A percentile compares a stretch with the other conserved stretches of the same genome.
These are phyloP conservation scores for Anthracocystis panici-leucophaei DNA, from an alignment of 1,284 basidiomycete species.

Conservation along the genomic window DNA sequence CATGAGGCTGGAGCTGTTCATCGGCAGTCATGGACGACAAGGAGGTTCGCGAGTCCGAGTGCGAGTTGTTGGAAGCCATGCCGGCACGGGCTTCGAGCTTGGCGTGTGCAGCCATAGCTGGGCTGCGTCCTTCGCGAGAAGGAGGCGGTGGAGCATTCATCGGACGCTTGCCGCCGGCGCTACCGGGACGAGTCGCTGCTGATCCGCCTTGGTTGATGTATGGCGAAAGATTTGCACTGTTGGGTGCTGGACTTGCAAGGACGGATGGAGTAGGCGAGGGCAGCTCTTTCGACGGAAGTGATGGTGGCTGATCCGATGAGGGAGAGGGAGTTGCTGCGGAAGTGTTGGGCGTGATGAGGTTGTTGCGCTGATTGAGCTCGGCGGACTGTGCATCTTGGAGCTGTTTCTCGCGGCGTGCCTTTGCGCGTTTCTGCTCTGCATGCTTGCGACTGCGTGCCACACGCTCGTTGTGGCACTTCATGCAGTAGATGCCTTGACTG, in stretches of 20 bases:
- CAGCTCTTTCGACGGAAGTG: conserved; percentile 26
- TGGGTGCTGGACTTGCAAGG: conserved; percentile 28
- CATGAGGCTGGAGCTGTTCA: conserved; percentile 9
- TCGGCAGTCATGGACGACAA: conserved; percentile 23
- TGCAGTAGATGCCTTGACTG: conserved; percentile 97
- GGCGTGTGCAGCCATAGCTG: conserved; percentile 21
- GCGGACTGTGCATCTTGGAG: conserved; percentile 29
- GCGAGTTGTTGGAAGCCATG: conserved; percentile 17
- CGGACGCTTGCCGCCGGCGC: conserved; percentile 37
- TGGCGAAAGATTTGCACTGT: conserved; percentile 29
- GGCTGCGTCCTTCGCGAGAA: conserved; percentile 38
- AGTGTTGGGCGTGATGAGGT: background rate
- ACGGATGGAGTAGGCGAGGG: conserved; percentile 19
- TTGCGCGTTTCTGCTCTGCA: conserved; percentile 76
- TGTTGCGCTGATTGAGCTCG: conserved; percentile 17
- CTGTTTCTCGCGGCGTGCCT: conserved; percentile 44
- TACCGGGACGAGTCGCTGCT: conserved; percentile 28
- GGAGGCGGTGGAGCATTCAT: conserved; percentile 51
- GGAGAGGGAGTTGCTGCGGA: conserved; percentile 6
- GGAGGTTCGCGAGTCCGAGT: conserved; percentile 23
- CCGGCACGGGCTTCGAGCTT: conserved; percentile 22
- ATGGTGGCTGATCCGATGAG: conserved; percentile 24
- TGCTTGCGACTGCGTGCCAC: conserved; percentile 91
- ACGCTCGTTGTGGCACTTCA: conserved; percentile 95
- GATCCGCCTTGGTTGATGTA: conserved; percentile 26